Conservation (phyloP, 2,329 filamentous ascomycete genomes). For the Ophiocordyceps australis region DNA sequence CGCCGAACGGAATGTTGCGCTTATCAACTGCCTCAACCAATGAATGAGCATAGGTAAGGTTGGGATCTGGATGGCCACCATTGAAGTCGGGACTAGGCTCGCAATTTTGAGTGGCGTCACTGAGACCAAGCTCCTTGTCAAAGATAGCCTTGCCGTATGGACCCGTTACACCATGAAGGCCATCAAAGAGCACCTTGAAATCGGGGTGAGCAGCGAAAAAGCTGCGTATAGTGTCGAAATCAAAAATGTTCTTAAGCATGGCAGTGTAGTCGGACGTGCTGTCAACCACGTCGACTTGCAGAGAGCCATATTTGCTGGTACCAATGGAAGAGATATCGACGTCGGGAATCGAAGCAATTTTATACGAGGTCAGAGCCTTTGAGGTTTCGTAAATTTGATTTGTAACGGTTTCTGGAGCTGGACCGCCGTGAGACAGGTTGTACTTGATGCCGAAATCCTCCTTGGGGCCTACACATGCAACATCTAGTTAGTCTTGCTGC, state of each 20-base stretch:
- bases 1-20: conserved; percentile 84
- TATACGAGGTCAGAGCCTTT: conserved; percentile 82
- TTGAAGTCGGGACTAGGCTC: conserved; percentile 86
- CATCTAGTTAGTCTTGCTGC: conserved; percentile 1
- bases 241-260: conserved; percentile 98
- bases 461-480: conserved; percentile 45
- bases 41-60: conserved; percentile 90
- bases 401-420: conserved; percentile 87
- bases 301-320: conserved; percentile 61
- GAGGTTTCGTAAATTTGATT: conserved; percentile 95
- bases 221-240: conserved; percentile 87
- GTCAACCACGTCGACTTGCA: conserved; percentile 93
- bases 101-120: conserved; percentile 72
- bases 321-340: conserved; percentile 73
- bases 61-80: conserved; percentile 93
- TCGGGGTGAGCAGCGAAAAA: conserved; percentile 77
- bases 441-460: conserved; percentile 99
- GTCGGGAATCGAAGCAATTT: conserved; percentile 72
- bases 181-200: conserved; percentile 96
- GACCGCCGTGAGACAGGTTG: conserved; percentile 91
- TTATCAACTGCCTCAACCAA: conserved; percentile 88
- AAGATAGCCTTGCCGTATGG: conserved; percentile 93
- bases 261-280: conserved; percentile 80
- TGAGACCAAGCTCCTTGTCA: conserved; percentile 76
- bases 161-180: conserved; percentile 83